Conservation (phyloP, 768 basidiomycete species). For the Tremella yokohamensis region DNA sequence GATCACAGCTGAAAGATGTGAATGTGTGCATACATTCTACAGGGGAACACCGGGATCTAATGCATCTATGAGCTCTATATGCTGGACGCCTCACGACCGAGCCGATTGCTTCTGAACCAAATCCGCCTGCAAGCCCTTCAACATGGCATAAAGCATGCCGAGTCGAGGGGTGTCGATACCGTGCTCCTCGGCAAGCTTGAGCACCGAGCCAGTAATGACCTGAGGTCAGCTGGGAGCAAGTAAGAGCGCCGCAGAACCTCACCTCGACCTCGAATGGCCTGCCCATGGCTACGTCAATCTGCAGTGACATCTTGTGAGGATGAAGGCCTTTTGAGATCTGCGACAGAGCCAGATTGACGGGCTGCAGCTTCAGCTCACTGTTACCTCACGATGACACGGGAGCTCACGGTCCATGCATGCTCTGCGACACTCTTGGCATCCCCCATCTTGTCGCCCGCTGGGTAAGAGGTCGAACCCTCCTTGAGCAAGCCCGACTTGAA, state of each 20-base stretch:
- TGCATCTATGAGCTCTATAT: too few species aligned
- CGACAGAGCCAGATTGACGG: slow-evolving; percentile 3
- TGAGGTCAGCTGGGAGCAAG: background rate
- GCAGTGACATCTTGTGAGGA: slow-evolving; percentile 40
- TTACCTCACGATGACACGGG: too few species aligned
- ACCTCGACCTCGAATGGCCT: slow-evolving; percentile 45
- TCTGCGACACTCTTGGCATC: slow-evolving; percentile 13
- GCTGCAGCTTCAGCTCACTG: background rate
- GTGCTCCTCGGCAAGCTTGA: slow-evolving; percentile 25
- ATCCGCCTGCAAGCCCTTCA: slow-evolving; percentile 36
- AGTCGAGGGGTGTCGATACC: slow-evolving; percentile 26
- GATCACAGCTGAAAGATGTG: too few species aligned
- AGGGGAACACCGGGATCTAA: too few species aligned
- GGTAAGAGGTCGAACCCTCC: slow-evolving; percentile 30
- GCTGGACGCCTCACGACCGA: too few species aligned
- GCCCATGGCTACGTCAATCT: slow-evolving; percentile 42
- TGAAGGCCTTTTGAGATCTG: slow-evolving; percentile 9
- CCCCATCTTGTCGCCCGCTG: slow-evolving; percentile 24
- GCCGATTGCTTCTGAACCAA: slow-evolving; percentile 14
- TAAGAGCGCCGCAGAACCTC: background rate
- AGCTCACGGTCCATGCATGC: slow-evolving; percentile 27
- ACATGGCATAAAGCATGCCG: slow-evolving; percentile 29
- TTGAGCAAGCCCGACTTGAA: slow-evolving; percentile 36
- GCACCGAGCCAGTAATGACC: slow-evolving; percentile 36
- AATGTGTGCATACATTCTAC: too few species aligned